phyloP scores from a whole-genome alignment of 306 rosid genomes.

The Pterocarpus macrocarpus region DNA sequence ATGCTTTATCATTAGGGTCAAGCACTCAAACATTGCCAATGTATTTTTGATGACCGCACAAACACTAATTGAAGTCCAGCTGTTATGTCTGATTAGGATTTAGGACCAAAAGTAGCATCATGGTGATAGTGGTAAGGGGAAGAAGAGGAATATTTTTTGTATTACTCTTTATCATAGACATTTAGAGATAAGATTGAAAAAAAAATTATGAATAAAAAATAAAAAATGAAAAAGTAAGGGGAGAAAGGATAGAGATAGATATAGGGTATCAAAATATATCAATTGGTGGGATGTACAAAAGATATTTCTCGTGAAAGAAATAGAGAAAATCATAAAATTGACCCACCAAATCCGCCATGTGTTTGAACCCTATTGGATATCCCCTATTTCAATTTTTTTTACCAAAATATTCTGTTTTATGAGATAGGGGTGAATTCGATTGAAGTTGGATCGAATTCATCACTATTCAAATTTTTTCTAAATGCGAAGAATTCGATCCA shows the following conservation, averaged over 20 bases:
- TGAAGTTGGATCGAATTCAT: too few species aligned
- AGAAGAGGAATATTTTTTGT: neutral
- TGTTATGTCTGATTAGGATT: neutral
- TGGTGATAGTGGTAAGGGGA: neutral
- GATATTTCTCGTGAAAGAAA: too few species aligned
- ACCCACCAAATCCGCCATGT: conserved; percentile 12
- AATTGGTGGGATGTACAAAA: too few species aligned
- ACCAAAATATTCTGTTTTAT: too few species aligned
- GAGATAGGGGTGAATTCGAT: too few species aligned
- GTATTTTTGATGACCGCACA: neutral
- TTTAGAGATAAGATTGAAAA: neutral
- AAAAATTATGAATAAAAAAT: neutral
- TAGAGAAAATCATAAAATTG: neutral
- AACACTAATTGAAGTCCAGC: neutral
- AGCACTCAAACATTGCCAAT: neutral
- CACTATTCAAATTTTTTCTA: too few species aligned
- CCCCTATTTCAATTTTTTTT: too few species aligned
- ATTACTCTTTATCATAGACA: too few species aligned
- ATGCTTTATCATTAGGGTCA: neutral
- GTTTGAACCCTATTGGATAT: neutral
- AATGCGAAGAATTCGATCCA: too few species aligned
- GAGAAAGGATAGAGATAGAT: too few species aligned
- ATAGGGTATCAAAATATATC: too few species aligned
- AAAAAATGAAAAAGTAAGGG: too few species aligned
- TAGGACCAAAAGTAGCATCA: neutral